phyloP scores from a whole-genome alignment of 306 rosid species.

The Citrullus mucosospermus region DNA sequence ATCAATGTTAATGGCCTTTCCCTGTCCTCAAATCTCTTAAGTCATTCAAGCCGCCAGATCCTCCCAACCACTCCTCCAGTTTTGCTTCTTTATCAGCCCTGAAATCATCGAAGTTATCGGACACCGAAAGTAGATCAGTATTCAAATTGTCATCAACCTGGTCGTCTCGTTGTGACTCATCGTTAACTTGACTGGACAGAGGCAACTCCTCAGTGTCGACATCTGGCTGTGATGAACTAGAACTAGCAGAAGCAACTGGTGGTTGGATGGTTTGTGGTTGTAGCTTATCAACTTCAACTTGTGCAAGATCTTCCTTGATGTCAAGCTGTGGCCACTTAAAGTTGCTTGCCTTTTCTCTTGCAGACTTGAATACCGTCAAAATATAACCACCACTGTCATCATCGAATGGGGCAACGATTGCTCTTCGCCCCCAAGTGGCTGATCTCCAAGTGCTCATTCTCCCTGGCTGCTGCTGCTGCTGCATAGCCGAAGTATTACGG shows the following conservation, averaged over 20 bases:
- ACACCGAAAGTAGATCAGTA: constrained; percentile 16
- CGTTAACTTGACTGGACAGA: constrained; percentile 37
- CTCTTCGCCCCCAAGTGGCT: constrained; percentile 19
- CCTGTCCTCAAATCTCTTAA: constrained; percentile 13
- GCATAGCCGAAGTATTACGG: constrained; percentile 12
- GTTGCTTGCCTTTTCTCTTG: constrained; percentile 50
- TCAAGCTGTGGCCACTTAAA: constrained; percentile 57
- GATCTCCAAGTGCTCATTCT: constrained; percentile 39
- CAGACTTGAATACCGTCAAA: constrained; percentile 52
- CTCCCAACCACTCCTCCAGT: constrained; percentile 70
- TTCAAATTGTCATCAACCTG: constrained; percentile 18
- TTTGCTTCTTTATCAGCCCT: constrained; percentile 68
- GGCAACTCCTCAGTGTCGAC: constrained; percentile 50
- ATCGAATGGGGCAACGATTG: constrained; percentile 15
- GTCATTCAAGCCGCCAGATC: constrained; percentile 22
- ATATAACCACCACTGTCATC: constrained; percentile 37
- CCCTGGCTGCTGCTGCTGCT: constrained; percentile 24
- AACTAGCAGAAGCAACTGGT: constrained; percentile 21
- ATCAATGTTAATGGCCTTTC: constrained; percentile 20
- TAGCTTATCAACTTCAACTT: constrained; percentile 21
- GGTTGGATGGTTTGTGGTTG: constrained; percentile 10
- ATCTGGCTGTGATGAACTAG: constrained; percentile 30
- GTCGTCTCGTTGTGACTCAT: constrained; percentile 26
- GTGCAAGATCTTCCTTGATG: constrained; percentile 18
- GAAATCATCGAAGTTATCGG: constrained; percentile 54